Base-by-base conservation (phyloP, 2,329 filamentous ascomycete species). In the Cucurbitaria berberidis region DNA sequence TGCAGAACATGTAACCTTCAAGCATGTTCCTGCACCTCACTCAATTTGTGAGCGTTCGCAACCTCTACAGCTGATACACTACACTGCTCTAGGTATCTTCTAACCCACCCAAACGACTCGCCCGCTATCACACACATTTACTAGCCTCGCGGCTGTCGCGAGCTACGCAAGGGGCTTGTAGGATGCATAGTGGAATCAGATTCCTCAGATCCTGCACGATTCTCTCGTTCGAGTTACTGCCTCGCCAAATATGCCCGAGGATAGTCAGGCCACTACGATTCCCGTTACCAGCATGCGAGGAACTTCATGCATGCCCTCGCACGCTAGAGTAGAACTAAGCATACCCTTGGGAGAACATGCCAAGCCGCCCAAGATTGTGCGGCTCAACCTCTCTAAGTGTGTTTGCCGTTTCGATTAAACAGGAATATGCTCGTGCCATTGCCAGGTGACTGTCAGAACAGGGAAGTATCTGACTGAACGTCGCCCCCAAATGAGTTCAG, bases 201-300 rank as follows among this genome's bases (percentile, higher is more conserved):
- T 11, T 42, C 29, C 40, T 26, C 40, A 42, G 40, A 29, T 42
- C 40, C 40, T 42, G 40, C 24, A 42, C 24, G 40, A 42, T 29
- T n/a, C n/a, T 29, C 40, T 16, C 24, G 1, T 18, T 42, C 22
- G 11, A 29, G 40, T 42, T 18, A 29, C 9, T 10, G n/a, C 24
- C 15, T n/a, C 40, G 24, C n/a, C 40, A 11, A 22, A 19, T 27
- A 19, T 42, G 40, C n/a, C 19, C 18, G 26, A 29, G 24, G 2
- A n/a, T 29, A 19, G 5, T 16, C 13, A 16, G 24, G 21, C 40
- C 40, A 42, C 24, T 21, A 10, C 40, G n/a, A 29, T 10, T 11
- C 22, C 24, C 40, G 18, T 11, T 24, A 42, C 29, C 24, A 27
- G n/a, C 24, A 16, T 27, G 40, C 40, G n/a, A 42, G 21, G 36